Evolutionary conservation across 805 yeast genomes (phyloP), one percentile per base, ranked within the genome.

Genomic region (Candida piceae): DNA sequence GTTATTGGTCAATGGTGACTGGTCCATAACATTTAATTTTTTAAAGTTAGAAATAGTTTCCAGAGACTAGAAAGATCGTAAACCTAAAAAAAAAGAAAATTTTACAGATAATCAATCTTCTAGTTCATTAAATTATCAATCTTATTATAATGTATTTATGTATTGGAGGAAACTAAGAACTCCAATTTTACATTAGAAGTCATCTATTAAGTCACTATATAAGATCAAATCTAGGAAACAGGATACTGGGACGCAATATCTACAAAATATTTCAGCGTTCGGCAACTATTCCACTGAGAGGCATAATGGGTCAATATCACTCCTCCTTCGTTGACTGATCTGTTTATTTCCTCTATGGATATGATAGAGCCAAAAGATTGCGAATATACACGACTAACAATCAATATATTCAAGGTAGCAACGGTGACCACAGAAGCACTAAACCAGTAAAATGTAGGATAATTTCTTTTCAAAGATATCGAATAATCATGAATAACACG

Each of bases 371-470:
- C 22, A 9, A 19, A 5, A 7, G 8, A 17, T 9, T 18, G 17
- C 7, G 16, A 32, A 16, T 20, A 26, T 5, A 29, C 9, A 15
- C 21, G 26, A 15, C n/a, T 8, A 2, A 38, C 17, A 4, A 41
- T 7, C 2, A 41, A 13, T 18, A 41, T 18, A 24, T 39, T 41
- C 32, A 41, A 25, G 8, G 35, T 25, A 10, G 45, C 36, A 6
- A 32, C 18, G 8, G 42, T 32, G 4, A 32, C 29, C 11, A 21
- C 21, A 5, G 45, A 41, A 17, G 26, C 34, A 21, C 25, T 29
- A 20, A 35, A 29, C 45, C 45, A 41, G 23, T 36, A 38, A 7
- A 30, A 27, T 8, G 33, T 28, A 4, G 45, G 42, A 13, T 25
- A 13, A 10, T 17, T 22, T 6, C 30, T 16, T 10, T 12, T 6